A percentile compares a stretch with the other conserved stretches of the same genome.
These are phyloP conservation scores for Polyporus arcularius DNA, from an alignment of 768 basidiomycete species.

Conservation along the genomic window DNA sequence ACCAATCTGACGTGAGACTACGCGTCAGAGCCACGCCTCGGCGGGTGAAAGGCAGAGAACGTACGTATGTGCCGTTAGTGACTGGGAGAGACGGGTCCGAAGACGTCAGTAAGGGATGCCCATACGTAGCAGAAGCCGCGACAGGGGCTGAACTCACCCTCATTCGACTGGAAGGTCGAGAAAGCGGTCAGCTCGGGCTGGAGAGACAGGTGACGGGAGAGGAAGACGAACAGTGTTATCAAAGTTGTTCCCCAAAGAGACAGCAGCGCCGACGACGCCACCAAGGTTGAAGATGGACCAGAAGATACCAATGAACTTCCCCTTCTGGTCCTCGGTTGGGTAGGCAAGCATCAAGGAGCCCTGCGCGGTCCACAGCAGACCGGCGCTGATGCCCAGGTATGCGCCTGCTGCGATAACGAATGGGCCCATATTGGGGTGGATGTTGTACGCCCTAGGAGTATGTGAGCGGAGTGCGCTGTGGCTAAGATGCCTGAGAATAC, in stretches of 20 bases:
- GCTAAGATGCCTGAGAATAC: conserved; percentile 23
- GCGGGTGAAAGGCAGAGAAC: conserved; percentile 26
- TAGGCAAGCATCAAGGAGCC: conserved; percentile 86
- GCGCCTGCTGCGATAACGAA: conserved; percentile 77
- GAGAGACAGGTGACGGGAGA: conserved; percentile 6
- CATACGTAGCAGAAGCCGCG: neutral
- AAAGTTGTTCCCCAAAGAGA: conserved; percentile 73
- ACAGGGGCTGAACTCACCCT: conserved; percentile 26
- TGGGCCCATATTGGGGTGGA: conserved; percentile 57
- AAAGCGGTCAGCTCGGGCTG: neutral
- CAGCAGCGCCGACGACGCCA: conserved; percentile 75
- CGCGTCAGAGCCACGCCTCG: conserved; percentile 1
- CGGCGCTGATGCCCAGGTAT: conserved; percentile 71
- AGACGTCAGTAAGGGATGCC: neutral
- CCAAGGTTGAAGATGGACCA: conserved; percentile 86
- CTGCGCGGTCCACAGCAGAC: conserved; percentile 80
- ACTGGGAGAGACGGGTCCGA: conserved; percentile 39
- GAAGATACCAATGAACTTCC: conserved; percentile 75
- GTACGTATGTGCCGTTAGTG: conserved; percentile 73
- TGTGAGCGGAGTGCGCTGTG: neutral
- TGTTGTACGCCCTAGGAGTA: conserved; percentile 54
- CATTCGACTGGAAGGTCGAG: conserved; percentile 25
- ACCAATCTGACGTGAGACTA: conserved; percentile 50
- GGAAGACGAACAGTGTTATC: conserved; percentile 48
- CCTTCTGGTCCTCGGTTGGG: conserved; percentile 79